Conservation (phyloP, 2,329 filamentous ascomycete species). For the Nannizziopsis barbatae region DNA sequence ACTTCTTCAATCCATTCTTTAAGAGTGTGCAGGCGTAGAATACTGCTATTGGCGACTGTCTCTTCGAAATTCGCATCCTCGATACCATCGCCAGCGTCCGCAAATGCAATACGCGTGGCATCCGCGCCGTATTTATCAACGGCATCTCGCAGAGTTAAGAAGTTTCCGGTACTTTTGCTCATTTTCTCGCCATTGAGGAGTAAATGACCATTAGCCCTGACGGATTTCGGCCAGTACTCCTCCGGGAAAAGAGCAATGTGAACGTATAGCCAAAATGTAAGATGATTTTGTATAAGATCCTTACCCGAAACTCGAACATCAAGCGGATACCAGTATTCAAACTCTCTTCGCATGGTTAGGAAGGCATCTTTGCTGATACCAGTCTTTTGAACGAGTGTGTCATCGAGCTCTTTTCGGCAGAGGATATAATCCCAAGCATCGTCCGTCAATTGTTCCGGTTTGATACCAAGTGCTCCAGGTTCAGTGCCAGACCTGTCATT, state of each 20-base stretch:
- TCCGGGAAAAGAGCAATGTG: slow-evolving; percentile 80
- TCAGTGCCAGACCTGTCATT: slow-evolving; percentile 73
- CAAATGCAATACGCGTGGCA: slow-evolving; percentile 78
- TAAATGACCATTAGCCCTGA: slow-evolving; percentile 86
- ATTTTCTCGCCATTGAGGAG: slow-evolving; percentile 97
- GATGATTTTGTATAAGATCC: slow-evolving; percentile 83
- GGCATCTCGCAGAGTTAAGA: slow-evolving; percentile 77
- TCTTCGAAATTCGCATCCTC: slow-evolving; percentile 97
- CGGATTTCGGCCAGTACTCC: slow-evolving; percentile 76
- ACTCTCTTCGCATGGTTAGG: slow-evolving; percentile 74
- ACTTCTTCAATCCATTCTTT: slow-evolving; percentile 90
- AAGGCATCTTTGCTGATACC: slow-evolving; percentile 65
- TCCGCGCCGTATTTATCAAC: slow-evolving; percentile 91
- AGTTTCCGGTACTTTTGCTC: slow-evolving; percentile 95
- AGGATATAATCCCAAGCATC: slow-evolving; percentile 97
- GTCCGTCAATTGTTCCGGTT: slow-evolving; percentile 78
- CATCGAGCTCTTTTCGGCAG: slow-evolving; percentile 57
- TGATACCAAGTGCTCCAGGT: slow-evolving; percentile 57
- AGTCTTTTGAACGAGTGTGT: slow-evolving; percentile 53
- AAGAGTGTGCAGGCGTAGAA: slow-evolving; percentile 70
- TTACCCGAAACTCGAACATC: slow-evolving; percentile 84
- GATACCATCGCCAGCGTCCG: slow-evolving; percentile 87
- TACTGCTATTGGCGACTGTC: slow-evolving; percentile 80
- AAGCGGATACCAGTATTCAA: slow-evolving; percentile 94
- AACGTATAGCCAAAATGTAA: slow-evolving; percentile 92